A percentile compares a stretch with the other conserved stretches of the same genome.
Evolutionary conservation across 1,139 yeast species (phyloP).

Genomic region (Blastobotrys elegans): DNA sequence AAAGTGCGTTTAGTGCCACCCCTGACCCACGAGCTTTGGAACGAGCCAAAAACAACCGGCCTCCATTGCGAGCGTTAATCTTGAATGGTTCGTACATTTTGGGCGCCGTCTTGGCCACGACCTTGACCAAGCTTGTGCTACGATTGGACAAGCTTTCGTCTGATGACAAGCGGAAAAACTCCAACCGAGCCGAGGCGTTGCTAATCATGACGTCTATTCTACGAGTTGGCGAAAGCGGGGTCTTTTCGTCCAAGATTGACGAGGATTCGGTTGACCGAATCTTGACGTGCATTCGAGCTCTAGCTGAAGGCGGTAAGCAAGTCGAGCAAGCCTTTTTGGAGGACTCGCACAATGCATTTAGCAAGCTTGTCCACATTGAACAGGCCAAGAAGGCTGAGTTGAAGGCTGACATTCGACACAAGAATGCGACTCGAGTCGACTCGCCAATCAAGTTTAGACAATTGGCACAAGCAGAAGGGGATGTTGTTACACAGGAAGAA

Average conservation of each 20-base stretch:
- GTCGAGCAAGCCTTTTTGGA: slow-evolving; percentile 75
- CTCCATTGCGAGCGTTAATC: slow-evolving; percentile 77
- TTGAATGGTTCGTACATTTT: slow-evolving; percentile 87
- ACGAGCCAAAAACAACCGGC: slow-evolving; percentile 38
- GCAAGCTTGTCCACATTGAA: slow-evolving; percentile 49
- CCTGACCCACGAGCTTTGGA: slow-evolving; percentile 32
- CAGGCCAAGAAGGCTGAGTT: slow-evolving; percentile 52
- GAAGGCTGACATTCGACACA: slow-evolving; percentile 57
- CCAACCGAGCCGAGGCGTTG: slow-evolving; percentile 91
- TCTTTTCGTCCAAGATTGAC: slow-evolving; percentile 73
- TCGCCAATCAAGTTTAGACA: slow-evolving; percentile 81
- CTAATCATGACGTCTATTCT: slow-evolving; percentile 86
- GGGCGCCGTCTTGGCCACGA: slow-evolving; percentile 81
- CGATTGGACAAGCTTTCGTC: slow-evolving; percentile 61
- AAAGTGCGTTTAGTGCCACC: slow-evolving; percentile 61
- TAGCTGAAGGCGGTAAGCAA: slow-evolving; percentile 53
- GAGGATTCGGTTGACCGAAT: slow-evolving; percentile 95
- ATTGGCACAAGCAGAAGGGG: slow-evolving; percentile 51
- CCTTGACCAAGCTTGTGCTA: slow-evolving; percentile 82
- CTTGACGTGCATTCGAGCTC: slow-evolving; percentile 70
- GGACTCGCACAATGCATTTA: slow-evolving; percentile 83
- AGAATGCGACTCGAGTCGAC: slow-evolving; percentile 76
- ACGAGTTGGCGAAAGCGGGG: slow-evolving; percentile 82
- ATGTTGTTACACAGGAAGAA: slow-evolving; percentile 29
- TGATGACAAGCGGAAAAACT: slow-evolving; percentile 56